A percentile compares a stretch with the other conserved stretches of the same genome.
These are phyloP conservation scores for Samsoniella hepiali DNA, from an alignment of 2,329 filamentous ascomycete genomes.

Conservation along the genomic window DNA sequence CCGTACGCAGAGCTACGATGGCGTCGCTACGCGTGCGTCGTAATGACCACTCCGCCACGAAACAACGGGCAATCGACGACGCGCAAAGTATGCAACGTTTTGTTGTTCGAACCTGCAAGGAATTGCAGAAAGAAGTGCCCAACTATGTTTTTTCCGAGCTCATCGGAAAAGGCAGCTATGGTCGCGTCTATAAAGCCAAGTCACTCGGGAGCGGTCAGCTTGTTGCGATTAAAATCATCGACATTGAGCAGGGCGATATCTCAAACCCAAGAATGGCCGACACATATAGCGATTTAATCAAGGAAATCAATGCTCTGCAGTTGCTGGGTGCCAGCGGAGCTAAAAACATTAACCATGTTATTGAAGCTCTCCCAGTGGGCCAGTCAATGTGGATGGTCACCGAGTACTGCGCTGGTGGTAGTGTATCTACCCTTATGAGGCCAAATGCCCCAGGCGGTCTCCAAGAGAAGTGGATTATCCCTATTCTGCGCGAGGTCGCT, in stretches of 20 bases:
- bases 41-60: slow-evolving; percentile 45
- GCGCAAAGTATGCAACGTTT: slow-evolving; percentile 65
- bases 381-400: slow-evolving; percentile 85
- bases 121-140: slow-evolving; percentile 57
- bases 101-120: slow-evolving; percentile 60
- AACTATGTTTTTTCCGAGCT: slow-evolving; percentile 67
- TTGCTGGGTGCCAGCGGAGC: slow-evolving; percentile 71
- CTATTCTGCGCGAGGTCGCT: slow-evolving; percentile 63
- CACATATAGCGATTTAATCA: slow-evolving; percentile 66
- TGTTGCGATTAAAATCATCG: slow-evolving; percentile 78
- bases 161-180: slow-evolving; percentile 72
- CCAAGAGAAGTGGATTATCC: slow-evolving; percentile 68
- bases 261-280: slow-evolving; percentile 62
- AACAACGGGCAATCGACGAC: slow-evolving; percentile 63
- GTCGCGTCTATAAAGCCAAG: slow-evolving; percentile 67
- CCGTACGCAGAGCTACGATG: slow-evolving; percentile 28
- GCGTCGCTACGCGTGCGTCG: slow-evolving; percentile 42
- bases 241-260: slow-evolving; percentile 74
- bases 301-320: slow-evolving; percentile 67
- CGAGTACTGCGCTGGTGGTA: slow-evolving; percentile 82
- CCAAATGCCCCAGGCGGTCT: slow-evolving; percentile 63
- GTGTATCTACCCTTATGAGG: slow-evolving; percentile 70
- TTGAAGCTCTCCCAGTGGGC: slow-evolving; percentile 74
- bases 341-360: slow-evolving; percentile 76
- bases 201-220: slow-evolving; percentile 46